Evolutionary conservation across 2,329 filamentous ascomycete genomes (phyloP).

Genomic region (Exophiala xenobiotica): DNA sequence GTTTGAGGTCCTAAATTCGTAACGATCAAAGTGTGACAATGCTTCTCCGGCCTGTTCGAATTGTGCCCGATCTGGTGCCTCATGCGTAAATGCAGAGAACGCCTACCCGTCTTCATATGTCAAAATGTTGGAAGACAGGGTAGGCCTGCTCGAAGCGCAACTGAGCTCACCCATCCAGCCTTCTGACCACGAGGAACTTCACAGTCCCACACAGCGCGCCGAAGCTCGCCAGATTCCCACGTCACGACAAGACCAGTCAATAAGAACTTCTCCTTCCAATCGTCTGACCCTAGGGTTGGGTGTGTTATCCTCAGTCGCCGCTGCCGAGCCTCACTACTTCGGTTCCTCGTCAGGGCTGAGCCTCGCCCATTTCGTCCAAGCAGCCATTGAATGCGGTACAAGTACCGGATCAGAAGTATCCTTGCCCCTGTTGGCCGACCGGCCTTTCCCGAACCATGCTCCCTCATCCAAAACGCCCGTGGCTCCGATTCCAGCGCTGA

Average conservation of each 20-base stretch:
- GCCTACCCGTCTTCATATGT: constrained; percentile 17
- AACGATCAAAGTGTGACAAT: constrained; percentile 11
- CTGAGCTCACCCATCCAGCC: constrained; percentile 1
- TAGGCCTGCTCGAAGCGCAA: constrained; percentile 10
- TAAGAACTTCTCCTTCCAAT: neutral
- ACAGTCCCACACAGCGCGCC: neutral
- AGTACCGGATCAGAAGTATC: neutral
- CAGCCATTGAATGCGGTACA: constrained; percentile 8
- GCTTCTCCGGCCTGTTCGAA: constrained; percentile 14
- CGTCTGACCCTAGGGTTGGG: constrained; percentile 5
- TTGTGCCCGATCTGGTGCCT: constrained; percentile 11
- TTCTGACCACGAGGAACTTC: neutral
- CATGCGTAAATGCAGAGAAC: constrained; percentile 11
- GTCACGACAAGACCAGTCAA: constrained; percentile 2
- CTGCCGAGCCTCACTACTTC: constrained; percentile 18
- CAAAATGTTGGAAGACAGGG: constrained; percentile 10
- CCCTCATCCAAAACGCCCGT: neutral
- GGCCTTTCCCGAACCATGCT: constrained; percentile 8
- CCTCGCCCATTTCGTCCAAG: constrained; percentile 11
- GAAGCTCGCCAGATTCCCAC: neutral
- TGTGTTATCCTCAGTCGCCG: constrained; percentile 11
- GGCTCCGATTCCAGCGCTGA: neutral
- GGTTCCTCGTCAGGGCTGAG: constrained; percentile 12
- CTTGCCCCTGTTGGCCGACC: constrained; percentile 7
- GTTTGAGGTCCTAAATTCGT: neutral